Evolutionary conservation across 2,329 filamentous ascomycete genomes (phyloP), one percentile per base, ranked within the genome.

Genomic region (Periconia sp.): DNA sequence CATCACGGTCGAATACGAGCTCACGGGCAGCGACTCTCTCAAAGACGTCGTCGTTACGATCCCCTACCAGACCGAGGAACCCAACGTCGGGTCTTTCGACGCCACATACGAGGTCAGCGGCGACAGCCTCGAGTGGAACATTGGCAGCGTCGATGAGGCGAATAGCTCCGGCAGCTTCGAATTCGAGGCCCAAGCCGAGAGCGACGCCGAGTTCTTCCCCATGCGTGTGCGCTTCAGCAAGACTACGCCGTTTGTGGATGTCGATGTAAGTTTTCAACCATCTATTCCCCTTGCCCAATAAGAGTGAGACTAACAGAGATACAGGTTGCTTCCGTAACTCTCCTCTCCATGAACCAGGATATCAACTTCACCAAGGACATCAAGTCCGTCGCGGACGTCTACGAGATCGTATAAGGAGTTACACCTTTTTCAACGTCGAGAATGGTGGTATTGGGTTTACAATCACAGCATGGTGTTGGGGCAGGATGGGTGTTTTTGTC

Each of bases 131-230:
- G 93, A 97, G 72, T 99, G 94, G 94, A 89, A 88, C 41, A 90
- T 99, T 65, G 93, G 94, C 56, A 84, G 85, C 5, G 87, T 97
- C 41, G 89, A 92, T 66, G 87, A 91, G 47, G 87, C 88, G 53
- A 96, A 94, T 71, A 78, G 87, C 17, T 92, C 81, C 41, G 94
- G 94, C 17, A 88, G 90, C 45, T 97, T 99, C 68, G 94, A 99
- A 74, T 97, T 99, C 62, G 94, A 97, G 76, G 91, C 92, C 1
- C 86, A 90, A 72, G 90, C 90, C 11, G 85, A 86, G 51, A 90
- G 92, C 62, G 94, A 97, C 71, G 88, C 91, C 52, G 92, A 97
- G 65, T 97, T 97, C 79, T 99, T 99, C 86, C 94, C 94, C 1
- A 97, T 99, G 92, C 88, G 85, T 50, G 87, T 97, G 56, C 84